These are phyloP conservation scores for Diaporthe ilicicola DNA, from an alignment of 2,329 filamentous ascomycete species.

Conservation along the genomic window DNA sequence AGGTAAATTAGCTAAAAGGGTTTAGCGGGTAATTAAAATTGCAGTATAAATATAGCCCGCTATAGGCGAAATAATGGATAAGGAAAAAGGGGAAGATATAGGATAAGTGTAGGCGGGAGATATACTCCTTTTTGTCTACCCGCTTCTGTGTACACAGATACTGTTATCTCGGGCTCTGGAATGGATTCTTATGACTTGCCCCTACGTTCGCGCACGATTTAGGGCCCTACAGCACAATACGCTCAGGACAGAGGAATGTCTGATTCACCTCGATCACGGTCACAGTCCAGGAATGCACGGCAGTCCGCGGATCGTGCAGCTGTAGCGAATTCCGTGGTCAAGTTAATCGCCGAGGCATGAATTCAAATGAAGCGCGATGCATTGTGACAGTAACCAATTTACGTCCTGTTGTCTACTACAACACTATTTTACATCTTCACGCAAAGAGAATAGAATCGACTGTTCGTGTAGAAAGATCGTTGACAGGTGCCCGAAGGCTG, in stretches of 20 bases:
- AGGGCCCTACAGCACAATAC: background rate
- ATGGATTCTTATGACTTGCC: background rate
- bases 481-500: background rate
- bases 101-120: too few species aligned
- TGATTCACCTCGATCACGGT: background rate
- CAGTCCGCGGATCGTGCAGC: background rate
- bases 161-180: background rate
- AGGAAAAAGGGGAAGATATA: too few species aligned
- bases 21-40: too few species aligned
- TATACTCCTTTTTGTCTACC: too few species aligned
- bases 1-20: too few species aligned
- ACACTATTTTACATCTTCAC: constrained; percentile 4
- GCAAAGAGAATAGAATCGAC: background rate
- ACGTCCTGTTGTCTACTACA: background rate
- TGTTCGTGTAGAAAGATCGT: constrained; percentile 1
- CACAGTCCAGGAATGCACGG: too few species aligned
- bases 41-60: too few species aligned
- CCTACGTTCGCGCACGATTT: background rate
- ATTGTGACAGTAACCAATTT: background rate
- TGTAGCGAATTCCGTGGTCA: too few species aligned
- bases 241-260: too few species aligned
- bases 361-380: background rate
- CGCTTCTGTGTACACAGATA: too few species aligned
- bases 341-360: background rate
- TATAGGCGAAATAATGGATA: too few species aligned